Base-by-base conservation (phyloP, 345 rosid species). In the Pseudoturritis turrita region DNA sequence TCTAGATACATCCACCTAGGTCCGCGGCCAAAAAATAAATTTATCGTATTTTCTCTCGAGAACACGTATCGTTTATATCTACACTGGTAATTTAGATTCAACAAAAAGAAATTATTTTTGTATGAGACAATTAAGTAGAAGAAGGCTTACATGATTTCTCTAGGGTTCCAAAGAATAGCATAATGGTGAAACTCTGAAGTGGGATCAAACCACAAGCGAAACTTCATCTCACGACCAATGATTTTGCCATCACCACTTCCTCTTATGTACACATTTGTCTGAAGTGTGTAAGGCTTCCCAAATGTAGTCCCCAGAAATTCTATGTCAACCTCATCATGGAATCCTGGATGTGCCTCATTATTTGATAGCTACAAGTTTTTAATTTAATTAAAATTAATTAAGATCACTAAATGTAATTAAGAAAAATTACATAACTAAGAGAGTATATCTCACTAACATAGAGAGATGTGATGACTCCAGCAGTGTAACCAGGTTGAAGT, bases 211-310 rank as follows among this genome's bases (percentile, higher is more conserved):
- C 97, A 91, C 17, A 94, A 79, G 62, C 83, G 90, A 72, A 89
- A 94, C 72, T 91, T 94, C 92, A 91, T 88, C 73, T 91, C 97
- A 62, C 98, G 89, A 50, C 98, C 98, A 67, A 94, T 85, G 53
- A 91, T 85, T 72, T 68, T 88, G 1, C 93, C 90, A 83, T 94
- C 97, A 4, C 98, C 98, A 77, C 97, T 94, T 81, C 97, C 98
- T 76, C 93, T 83, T 10, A 89, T 85, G 78, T 94, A 94, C 36
- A 94, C 97, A 80, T 94, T 91, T 15, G 98, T 94, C 82, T 94
- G 98, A 66, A 94, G 85, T 15, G 96, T 89, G 60, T 88, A 94
- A 21, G 98, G 96, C 72, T 91, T 91, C 72, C 92, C 96, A 81
- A 86, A 84, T 51, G 98, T 89, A 62, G 97, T 94, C 69, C 98